Evolutionary conservation across 2,329 filamentous ascomycete genomes (phyloP).

Genomic region (Curvularia eragrostidis): DNA sequence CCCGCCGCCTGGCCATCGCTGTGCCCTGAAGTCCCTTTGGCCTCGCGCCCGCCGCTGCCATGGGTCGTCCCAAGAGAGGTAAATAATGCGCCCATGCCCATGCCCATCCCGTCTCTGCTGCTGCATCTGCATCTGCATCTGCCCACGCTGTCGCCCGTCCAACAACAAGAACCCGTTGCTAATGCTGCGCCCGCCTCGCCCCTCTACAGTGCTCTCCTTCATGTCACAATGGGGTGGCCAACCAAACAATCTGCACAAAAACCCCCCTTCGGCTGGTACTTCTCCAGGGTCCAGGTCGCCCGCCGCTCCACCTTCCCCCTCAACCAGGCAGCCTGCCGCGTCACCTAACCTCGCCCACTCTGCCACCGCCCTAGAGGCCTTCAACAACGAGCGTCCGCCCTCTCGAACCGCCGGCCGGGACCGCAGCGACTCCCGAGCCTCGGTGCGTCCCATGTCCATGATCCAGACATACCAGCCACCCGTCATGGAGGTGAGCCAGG

Average conservation of each 20-base stretch:
- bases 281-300: slow-evolving; percentile 46
- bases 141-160: slow-evolving; percentile 11
- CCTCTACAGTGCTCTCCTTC: slow-evolving; percentile 76
- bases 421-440: slow-evolving; percentile 57
- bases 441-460: slow-evolving; percentile 81
- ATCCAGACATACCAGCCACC: slow-evolving; percentile 84
- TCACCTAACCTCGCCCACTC: slow-evolving; percentile 34
- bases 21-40: slow-evolving; percentile 6
- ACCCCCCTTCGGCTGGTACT: slow-evolving; percentile 27
- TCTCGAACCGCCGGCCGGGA: slow-evolving; percentile 48
- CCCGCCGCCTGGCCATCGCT: slow-evolving; percentile 16
- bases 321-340: slow-evolving; percentile 31
- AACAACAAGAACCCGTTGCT: slow-evolving; percentile 27
- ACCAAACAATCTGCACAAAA: slow-evolving; percentile 35
- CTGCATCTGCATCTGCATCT: slow-evolving; percentile 12
- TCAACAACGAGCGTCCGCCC: slow-evolving; percentile 33
- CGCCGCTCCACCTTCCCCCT: slow-evolving; percentile 41
- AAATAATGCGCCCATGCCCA: slow-evolving; percentile 26
- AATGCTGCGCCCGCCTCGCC: slow-evolving; percentile 36
- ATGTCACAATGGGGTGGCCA: slow-evolving; percentile 76
- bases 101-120: slow-evolving; percentile 11
- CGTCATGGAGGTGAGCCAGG: slow-evolving; percentile 81
- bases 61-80: slow-evolving; percentile 50
- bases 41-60: slow-evolving; percentile 31
- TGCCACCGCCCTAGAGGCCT: slow-evolving; percentile 41